phyloP scores from a whole-genome alignment of 768 basidiomycete species.

The Phanerodontia chrysosporium region DNA sequence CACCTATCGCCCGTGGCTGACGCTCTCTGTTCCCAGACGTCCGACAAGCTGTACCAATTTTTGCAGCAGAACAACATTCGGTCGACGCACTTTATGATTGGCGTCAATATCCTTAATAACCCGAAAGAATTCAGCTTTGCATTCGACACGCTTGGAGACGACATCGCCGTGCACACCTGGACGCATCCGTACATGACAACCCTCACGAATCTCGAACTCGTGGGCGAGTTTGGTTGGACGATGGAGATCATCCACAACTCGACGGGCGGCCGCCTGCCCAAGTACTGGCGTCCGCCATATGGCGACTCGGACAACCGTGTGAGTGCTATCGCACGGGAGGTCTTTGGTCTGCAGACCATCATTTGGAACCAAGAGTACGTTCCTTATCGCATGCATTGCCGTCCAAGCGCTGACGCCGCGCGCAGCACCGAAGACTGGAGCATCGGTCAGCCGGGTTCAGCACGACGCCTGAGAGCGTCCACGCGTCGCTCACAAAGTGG shows the following conservation, averaged over 20 bases:
- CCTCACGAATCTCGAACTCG: slow-evolving; percentile 38
- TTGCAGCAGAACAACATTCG: slow-evolving; percentile 56
- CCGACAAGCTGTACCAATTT: slow-evolving; percentile 55
- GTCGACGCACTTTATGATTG: slow-evolving; percentile 92
- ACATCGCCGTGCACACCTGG: slow-evolving; percentile 39
- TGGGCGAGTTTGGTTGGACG: slow-evolving; percentile 50
- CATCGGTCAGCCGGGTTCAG: slow-evolving; percentile 40
- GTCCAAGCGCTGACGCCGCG: background rate
- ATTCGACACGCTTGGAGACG: slow-evolving; percentile 33
- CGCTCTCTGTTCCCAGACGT: slow-evolving; percentile 24
- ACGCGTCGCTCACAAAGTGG: slow-evolving; percentile 50
- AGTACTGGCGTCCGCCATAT: slow-evolving; percentile 87
- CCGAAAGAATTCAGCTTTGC: slow-evolving; percentile 52
- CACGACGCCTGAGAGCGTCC: slow-evolving; percentile 40
- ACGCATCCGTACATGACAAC: slow-evolving; percentile 50
- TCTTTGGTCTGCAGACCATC: slow-evolving; percentile 82
- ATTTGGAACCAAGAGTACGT: slow-evolving; percentile 88
- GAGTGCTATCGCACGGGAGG: slow-evolving; percentile 77
- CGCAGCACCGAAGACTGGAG: slow-evolving; percentile 76
- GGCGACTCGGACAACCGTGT: slow-evolving; percentile 85
- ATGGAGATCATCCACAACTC: slow-evolving; percentile 50
- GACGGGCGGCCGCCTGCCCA: slow-evolving; percentile 63
- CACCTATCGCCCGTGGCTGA: background rate
- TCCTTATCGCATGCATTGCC: background rate
- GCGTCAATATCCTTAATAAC: slow-evolving; percentile 63